phyloP scores from a whole-genome alignment of 169 alveolate species.

The Eimeria tenella region DNA sequence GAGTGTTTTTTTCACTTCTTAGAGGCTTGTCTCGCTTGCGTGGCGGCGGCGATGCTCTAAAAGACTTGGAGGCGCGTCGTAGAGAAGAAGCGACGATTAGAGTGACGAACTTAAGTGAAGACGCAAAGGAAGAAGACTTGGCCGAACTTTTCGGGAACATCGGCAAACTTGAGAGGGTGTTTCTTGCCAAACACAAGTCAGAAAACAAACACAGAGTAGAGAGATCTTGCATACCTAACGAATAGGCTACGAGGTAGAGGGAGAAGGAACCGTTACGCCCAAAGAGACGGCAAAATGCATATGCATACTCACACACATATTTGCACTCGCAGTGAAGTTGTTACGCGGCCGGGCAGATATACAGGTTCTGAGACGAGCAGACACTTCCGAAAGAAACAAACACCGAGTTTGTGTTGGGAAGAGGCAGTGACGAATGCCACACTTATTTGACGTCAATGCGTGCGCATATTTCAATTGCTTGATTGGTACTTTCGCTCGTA shows the following conservation, averaged over 20 bases:
- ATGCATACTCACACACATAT: too few species aligned
- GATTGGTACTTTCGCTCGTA: neutral
- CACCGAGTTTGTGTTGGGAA: too few species aligned
- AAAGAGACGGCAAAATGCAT: too few species aligned
- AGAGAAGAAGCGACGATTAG: slow-evolving; percentile 93
- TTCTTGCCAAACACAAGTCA: slow-evolving; percentile 91
- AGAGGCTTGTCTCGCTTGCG: slow-evolving; percentile 20
- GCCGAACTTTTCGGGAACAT: slow-evolving; percentile 89
- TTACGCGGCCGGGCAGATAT: too few species aligned
- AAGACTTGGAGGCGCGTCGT: slow-evolving; percentile 77
- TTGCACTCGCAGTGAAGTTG: too few species aligned
- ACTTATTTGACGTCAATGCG: too few species aligned
- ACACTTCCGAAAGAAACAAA: too few species aligned
- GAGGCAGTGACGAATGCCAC: too few species aligned
- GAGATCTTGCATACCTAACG: neutral
- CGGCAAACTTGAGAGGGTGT: slow-evolving; percentile 91
- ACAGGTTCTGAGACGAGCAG: too few species aligned
- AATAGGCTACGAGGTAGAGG: neutral
- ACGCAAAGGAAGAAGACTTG: slow-evolving; percentile 91
- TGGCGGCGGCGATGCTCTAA: slow-evolving; percentile 29
- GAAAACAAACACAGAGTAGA: neutral
- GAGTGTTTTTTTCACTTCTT: neutral
- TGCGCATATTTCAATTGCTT: too few species aligned
- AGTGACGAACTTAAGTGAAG: slow-evolving; percentile 93
- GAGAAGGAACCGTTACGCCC: neutral